Evolutionary conservation across 305 asterid species (phyloP).

Genomic region (Ajuga reptans): DNA sequence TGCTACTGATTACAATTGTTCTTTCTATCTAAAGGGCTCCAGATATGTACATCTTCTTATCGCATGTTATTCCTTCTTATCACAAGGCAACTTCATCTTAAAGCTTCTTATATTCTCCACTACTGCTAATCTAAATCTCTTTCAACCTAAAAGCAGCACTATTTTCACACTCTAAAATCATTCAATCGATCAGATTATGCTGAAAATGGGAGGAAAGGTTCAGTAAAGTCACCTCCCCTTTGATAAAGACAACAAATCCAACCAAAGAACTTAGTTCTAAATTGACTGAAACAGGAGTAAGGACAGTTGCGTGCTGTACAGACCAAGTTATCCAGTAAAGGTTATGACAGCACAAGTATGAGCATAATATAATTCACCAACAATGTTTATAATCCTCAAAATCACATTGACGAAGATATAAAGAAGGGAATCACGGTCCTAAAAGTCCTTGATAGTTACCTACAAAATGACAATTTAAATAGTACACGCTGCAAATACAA

Average conservation of each 20-base stretch:
- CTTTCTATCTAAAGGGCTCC: conserved; percentile 27
- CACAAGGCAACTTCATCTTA: conserved; percentile 32
- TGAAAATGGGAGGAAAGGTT: too few species aligned
- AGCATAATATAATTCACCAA: conserved; percentile 15
- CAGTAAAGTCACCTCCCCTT: too few species aligned
- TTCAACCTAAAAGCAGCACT: conserved; percentile 14
- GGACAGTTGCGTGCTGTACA: background rate
- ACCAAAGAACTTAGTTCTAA: background rate
- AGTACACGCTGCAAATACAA: conserved; percentile 17
- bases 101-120: conserved; percentile 35
- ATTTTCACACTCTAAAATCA: conserved; percentile 12
- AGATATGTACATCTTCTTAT: conserved; percentile 36
- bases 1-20: conserved; percentile 25
- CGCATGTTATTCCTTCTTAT: conserved; percentile 35
- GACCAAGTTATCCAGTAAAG: background rate
- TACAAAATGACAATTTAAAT: conserved; percentile 24
- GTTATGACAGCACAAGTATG: conserved; percentile 10
- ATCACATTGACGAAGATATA: conserved; percentile 23
- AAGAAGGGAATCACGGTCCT: conserved; percentile 17
- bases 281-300: background rate
- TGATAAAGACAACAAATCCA: background rate
- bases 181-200: background rate
- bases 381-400: conserved; percentile 11
- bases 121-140: conserved; percentile 20
- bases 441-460: conserved; percentile 19